Conservation (phyloP, 2,329 filamentous ascomycete genomes). For the Ramularia endophylla region DNA sequence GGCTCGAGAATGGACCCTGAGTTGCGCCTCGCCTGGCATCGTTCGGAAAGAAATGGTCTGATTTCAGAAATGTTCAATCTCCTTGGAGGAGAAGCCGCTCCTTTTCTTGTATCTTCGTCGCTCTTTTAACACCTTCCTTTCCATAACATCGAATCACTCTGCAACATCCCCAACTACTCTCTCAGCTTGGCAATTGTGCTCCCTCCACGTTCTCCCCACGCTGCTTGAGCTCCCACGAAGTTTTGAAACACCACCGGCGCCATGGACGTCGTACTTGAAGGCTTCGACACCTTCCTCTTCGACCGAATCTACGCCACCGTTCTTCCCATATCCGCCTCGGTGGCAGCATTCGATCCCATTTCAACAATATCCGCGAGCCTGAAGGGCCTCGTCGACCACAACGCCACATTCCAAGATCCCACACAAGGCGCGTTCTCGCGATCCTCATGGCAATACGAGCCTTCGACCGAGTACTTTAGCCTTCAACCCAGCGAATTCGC, state of each 20-base stretch:
- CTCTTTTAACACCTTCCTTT: neutral
- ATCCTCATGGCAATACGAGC: slow-evolving; percentile 55
- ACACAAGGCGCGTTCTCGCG: slow-evolving; percentile 9
- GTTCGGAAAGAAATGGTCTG: too few species aligned
- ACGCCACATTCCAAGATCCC: slow-evolving; percentile 41
- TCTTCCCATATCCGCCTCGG: slow-evolving; percentile 52
- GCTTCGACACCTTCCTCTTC: slow-evolving; percentile 73
- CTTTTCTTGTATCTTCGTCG: neutral
- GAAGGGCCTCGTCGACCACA: slow-evolving; percentile 34
- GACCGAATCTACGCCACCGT: slow-evolving; percentile 71
- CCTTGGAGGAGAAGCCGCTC: neutral
- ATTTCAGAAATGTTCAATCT: too few species aligned
- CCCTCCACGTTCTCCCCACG: neutral
- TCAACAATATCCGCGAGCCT: slow-evolving; percentile 45
- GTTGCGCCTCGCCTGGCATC: too few species aligned
- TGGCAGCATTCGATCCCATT: slow-evolving; percentile 49
- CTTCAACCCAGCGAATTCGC: slow-evolving; percentile 68
- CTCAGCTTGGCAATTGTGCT: too few species aligned
- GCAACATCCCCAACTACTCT: neutral
- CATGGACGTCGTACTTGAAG: slow-evolving; percentile 91
- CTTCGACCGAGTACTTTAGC: slow-evolving; percentile 63
- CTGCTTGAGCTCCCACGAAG: neutral
- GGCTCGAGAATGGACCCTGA: too few species aligned
- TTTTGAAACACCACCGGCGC: slow-evolving; percentile 26
- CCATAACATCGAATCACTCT: neutral